phyloP scores from a whole-genome alignment of 2,329 filamentous ascomycete species.

The Madurella fahalii region DNA sequence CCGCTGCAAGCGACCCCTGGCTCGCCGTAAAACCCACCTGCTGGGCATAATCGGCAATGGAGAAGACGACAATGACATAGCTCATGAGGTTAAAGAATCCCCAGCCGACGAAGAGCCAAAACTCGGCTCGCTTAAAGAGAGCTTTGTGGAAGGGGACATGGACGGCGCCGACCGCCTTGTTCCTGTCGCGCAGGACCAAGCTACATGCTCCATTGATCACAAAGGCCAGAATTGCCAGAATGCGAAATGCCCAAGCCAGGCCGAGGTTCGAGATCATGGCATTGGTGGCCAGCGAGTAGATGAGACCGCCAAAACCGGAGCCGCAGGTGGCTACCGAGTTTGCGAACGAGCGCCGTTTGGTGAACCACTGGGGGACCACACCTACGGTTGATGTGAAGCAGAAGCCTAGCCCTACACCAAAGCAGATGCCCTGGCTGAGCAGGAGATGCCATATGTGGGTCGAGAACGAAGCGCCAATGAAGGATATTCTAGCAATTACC shows the following conservation, averaged over 20 bases:
- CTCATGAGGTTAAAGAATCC: slow-evolving; percentile 68
- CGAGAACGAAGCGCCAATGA: slow-evolving; percentile 69
- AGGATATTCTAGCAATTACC: slow-evolving; percentile 42
- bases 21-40: slow-evolving; percentile 62
- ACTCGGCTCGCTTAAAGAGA: slow-evolving; percentile 60
- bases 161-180: slow-evolving; percentile 63
- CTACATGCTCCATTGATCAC: slow-evolving; percentile 61
- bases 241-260: slow-evolving; percentile 63
- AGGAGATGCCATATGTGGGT: slow-evolving; percentile 70
- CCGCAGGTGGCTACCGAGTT: slow-evolving; percentile 67
- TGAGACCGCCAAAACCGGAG: slow-evolving; percentile 68
- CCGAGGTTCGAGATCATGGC: slow-evolving; percentile 64
- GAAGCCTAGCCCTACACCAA: slow-evolving; percentile 76
- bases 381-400: slow-evolving; percentile 66
- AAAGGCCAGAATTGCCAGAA: slow-evolving; percentile 60
- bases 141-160: slow-evolving; percentile 62
- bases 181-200: slow-evolving; percentile 65
- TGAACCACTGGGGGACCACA: slow-evolving; percentile 72
- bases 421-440: slow-evolving; percentile 68
- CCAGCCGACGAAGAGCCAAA: slow-evolving; percentile 61
- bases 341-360: slow-evolving; percentile 61
- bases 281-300: slow-evolving; percentile 64
- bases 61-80: slow-evolving; percentile 75
- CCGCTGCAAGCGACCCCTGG: slow-evolving; percentile 68
- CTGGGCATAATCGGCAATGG: slow-evolving; percentile 67